phyloP scores from a whole-genome alignment of 768 basidiomycete genomes.

The Mycena alexandri region DNA sequence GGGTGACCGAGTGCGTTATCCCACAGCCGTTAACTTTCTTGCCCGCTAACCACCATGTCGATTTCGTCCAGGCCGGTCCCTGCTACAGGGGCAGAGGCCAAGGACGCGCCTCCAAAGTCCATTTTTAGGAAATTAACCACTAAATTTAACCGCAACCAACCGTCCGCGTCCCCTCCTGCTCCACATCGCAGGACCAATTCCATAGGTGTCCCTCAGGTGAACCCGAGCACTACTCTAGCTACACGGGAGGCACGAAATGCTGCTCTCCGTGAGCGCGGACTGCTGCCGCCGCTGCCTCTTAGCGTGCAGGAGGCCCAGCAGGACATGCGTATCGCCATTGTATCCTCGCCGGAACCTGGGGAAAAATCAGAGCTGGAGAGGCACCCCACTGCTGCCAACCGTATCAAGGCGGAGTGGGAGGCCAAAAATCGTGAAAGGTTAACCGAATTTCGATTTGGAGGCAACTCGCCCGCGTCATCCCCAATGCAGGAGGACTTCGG shows the following conservation, averaged over 20 bases:
- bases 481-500: constrained; percentile 26
- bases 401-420: constrained; percentile 68
- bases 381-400: constrained; percentile 59
- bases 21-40: background rate
- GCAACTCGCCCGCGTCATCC: constrained; percentile 35
- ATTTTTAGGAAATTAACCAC: constrained; percentile 51
- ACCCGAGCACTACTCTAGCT: constrained; percentile 40
- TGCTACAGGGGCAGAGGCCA: constrained; percentile 6
- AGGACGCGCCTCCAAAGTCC: constrained; percentile 44
- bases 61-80: constrained; percentile 18
- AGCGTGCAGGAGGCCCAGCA: constrained; percentile 55
- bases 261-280: constrained; percentile 71
- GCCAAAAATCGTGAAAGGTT: constrained; percentile 54
- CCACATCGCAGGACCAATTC: constrained; percentile 26
- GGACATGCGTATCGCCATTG: constrained; percentile 53
- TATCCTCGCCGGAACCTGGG: constrained; percentile 37
- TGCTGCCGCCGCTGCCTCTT: constrained; percentile 63
- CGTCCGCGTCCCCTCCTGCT: constrained; percentile 35
- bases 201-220: constrained; percentile 32
- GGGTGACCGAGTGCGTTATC: constrained; percentile 9
- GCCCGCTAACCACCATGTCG: constrained; percentile 19
- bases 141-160: constrained; percentile 44
- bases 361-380: constrained; percentile 30
- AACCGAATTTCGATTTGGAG: constrained; percentile 53
- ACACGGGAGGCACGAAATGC: constrained; percentile 61